phyloP scores from a whole-genome alignment of 2,329 filamentous ascomycete genomes.

The Lomentospora prolificans region DNA sequence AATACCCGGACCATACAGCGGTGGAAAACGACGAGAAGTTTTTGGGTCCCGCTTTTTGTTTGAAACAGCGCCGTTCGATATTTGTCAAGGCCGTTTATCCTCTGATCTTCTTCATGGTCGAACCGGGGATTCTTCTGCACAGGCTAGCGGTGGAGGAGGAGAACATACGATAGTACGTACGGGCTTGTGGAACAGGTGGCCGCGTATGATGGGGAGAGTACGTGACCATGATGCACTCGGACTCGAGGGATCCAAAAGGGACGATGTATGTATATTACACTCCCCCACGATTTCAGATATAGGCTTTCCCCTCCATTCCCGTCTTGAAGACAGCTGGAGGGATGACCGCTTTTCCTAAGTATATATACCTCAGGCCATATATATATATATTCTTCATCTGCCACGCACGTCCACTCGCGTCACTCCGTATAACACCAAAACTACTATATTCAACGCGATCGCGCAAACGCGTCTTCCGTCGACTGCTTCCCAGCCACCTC shows the following conservation, averaged over 20 bases:
- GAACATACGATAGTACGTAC: neutral
- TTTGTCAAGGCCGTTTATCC: neutral
- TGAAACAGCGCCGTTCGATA: neutral
- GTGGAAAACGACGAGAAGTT: no score
- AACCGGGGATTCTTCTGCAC: neutral
- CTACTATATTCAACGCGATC: no score
- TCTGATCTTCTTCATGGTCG: no score
- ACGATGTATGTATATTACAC: neutral
- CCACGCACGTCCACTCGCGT: no score
- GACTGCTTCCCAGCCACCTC: no score
- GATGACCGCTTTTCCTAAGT: no score
- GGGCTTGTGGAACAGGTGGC: neutral
- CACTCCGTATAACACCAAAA: no score
- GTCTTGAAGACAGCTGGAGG: no score
- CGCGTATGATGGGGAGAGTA: neutral
- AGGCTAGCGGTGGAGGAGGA: neutral
- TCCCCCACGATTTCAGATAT: neutral
- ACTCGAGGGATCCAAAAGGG: neutral
- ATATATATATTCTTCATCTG: no score
- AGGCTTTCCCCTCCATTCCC: neutral
- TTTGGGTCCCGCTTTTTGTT: conserved; percentile 1
- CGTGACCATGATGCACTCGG: no score
- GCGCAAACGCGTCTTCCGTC: no score
- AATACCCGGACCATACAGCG: neutral
- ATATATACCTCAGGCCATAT: no score